phyloP scores from a whole-genome alignment of 768 basidiomycete species.

The Leccinellum rugosiceps region DNA sequence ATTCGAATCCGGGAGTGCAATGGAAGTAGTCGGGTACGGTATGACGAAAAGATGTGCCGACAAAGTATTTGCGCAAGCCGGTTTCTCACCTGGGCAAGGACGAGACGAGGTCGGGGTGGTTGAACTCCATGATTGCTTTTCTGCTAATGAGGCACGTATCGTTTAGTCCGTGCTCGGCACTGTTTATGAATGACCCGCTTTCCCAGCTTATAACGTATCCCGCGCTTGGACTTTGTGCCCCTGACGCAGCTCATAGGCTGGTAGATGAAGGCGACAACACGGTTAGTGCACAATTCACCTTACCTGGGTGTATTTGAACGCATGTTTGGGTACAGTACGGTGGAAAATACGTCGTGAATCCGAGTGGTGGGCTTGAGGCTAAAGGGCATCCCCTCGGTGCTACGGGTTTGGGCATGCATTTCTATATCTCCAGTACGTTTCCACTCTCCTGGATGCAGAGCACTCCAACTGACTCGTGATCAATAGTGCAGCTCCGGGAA shows the following conservation, averaged over 20 bases:
- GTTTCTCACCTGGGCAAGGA: conserved; percentile 58
- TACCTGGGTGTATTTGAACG: neutral
- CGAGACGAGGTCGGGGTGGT: conserved; percentile 78
- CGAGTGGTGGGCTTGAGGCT: conserved; percentile 83
- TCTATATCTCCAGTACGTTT: conserved; percentile 72
- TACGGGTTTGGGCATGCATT: conserved; percentile 83
- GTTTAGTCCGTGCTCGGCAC: neutral
- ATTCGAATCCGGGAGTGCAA: conserved; percentile 65
- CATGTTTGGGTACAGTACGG: conserved; percentile 51
- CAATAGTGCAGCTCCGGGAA: conserved; percentile 67
- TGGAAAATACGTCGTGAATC: conserved; percentile 82
- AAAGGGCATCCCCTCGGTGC: conserved; percentile 87
- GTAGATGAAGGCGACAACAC: conserved; percentile 80
- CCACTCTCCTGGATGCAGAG: neutral
- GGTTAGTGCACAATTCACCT: conserved; percentile 36
- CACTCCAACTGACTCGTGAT: conserved; percentile 1
- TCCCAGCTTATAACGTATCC: conserved; percentile 75
- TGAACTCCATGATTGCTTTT: conserved; percentile 86
- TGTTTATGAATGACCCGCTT: neutral
- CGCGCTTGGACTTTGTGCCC: conserved; percentile 68
- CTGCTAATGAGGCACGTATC: conserved; percentile 65
- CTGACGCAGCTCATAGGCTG: conserved; percentile 67
- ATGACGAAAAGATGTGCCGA: conserved; percentile 73
- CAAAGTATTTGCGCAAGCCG: conserved; percentile 67
- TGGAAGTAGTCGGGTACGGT: conserved; percentile 78